A percentile compares a stretch with the other conserved stretches of the same genome.
Evolutionary conservation across 1,284 basidiomycete genomes (phyloP).

Genomic region (Pseudozyma flocculosa): DNA sequence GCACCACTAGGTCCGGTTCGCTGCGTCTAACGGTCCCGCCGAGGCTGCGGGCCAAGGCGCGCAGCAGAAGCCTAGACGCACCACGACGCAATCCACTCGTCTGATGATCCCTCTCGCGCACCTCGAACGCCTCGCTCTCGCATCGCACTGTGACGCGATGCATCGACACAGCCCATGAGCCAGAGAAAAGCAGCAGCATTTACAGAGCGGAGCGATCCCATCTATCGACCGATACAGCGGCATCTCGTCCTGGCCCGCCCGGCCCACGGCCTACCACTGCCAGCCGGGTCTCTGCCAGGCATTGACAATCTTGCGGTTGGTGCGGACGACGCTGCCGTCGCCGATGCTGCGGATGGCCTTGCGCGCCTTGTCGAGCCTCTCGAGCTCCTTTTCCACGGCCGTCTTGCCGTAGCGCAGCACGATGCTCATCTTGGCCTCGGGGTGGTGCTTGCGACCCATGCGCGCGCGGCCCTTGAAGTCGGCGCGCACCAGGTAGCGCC

Average conservation of each 20-base stretch:
- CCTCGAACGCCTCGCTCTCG: no score
- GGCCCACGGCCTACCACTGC: conserved; percentile 33
- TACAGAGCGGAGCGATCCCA: no score
- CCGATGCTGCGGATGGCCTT: conserved; percentile 76
- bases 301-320: conserved; percentile 42
- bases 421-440: conserved; percentile 75
- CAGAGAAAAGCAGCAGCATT: no score
- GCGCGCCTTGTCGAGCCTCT: conserved; percentile 69
- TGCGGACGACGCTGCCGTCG: conserved; percentile 56
- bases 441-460: conserved; percentile 75
- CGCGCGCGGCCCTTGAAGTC: conserved; percentile 85
- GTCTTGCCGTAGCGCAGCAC: conserved; percentile 82
- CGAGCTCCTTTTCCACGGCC: conserved; percentile 68
- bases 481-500: conserved; percentile 68
- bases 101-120: no score
- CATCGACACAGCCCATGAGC: no score
- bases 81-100: no score
- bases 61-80: no score
- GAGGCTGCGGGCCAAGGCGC: no score
- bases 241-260: no score
- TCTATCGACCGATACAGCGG: no score
- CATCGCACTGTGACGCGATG: no score
- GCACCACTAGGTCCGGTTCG: neutral
- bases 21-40: no score
- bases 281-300: conserved; percentile 52